Base-by-base conservation (phyloP, 306 rosid genomes). In the Carpinus fangiana region DNA sequence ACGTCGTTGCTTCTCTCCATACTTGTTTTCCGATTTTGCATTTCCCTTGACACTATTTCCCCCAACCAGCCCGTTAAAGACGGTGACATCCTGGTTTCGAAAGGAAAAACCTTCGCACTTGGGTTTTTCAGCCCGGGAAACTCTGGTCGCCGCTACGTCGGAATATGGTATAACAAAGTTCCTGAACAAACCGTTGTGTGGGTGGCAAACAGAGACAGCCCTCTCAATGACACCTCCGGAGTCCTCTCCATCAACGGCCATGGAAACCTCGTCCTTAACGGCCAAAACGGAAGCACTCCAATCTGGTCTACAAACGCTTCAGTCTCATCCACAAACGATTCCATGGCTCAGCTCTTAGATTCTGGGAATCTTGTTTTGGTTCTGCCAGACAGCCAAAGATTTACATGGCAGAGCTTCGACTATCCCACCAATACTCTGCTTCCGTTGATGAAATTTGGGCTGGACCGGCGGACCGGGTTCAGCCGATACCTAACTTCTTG, bases 111-210 rank as follows among this genome's bases (percentile, higher is more conserved):
- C 0, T 89, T 87, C 36, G 92, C 80, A 8, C 81, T 91, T 36
- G 96, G 93, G 13, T 91, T 88, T 82, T 91, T 91, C 70, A 83
- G 79, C 12, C 87, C 89, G 8, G 84, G 78, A 20, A 88, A 81
- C 2, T 91, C 92, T 20, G 74, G 41, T 11, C 43, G 76, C 1
- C 84, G 82, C 21, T 80, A 80, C 8, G 72, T 86, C 0, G 93
- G 93, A 73, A 84, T 91, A 52, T 89, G 97, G 93, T 89, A 78
- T 48, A 10, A 84, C 21, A 34, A 76, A 3, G 43, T 84, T n/a
- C 64, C 78, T 2, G 23, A 28, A 8, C 18, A 76, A 78, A 87
- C 90, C 0, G 20, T 85, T 53, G 74, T 86, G 16, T 91, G 93
- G 92, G 86, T 91, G 23, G 87, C 84, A 68, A 81, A 84, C 20